These are phyloP conservation scores for Tympanopsis confertula DNA, from an alignment of 2,329 filamentous ascomycete species.

Conservation along the genomic window DNA sequence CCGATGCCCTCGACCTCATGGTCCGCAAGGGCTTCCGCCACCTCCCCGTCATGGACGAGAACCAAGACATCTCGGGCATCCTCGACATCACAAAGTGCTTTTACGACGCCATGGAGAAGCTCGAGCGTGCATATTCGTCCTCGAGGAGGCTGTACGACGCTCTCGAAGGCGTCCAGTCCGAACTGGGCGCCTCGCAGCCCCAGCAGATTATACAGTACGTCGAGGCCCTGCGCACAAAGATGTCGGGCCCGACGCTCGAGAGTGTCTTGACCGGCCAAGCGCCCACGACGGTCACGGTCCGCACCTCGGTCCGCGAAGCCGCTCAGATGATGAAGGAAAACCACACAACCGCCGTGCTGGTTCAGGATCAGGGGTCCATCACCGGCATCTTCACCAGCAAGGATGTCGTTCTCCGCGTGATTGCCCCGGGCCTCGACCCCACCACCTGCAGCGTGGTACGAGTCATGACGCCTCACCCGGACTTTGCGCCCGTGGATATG, in stretches of 20 bases:
- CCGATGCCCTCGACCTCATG: conserved; percentile 94
- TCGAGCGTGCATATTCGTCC: conserved; percentile 92
- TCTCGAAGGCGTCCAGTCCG: conserved; percentile 91
- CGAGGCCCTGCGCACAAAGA: conserved; percentile 85
- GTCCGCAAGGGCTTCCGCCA: conserved; percentile 96
- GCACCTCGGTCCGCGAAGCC: conserved; percentile 92
- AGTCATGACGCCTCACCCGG: conserved; percentile 97
- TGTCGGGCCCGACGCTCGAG: conserved; percentile 95
- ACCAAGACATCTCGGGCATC: conserved; percentile 96
- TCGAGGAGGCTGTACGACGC: conserved; percentile 98
- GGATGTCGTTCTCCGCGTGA: conserved; percentile 94
- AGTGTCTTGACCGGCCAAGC: conserved; percentile 84
- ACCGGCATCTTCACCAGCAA: conserved; percentile 99
- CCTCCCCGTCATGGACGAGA: conserved; percentile 98
- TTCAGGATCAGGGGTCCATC: conserved; percentile 92
- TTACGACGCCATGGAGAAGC: conserved; percentile 99
- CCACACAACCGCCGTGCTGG: conserved; percentile 92
- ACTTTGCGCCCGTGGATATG: conserved; percentile 98
- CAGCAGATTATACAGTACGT: conserved; percentile 99
- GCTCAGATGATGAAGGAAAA: conserved; percentile 98
- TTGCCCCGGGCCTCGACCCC: conserved; percentile 89
- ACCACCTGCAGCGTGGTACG: conserved; percentile 92
- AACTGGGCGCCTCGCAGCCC: conserved; percentile 87
- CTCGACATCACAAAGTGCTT: conserved; percentile 99
- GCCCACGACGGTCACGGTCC: conserved; percentile 86